These are phyloP conservation scores for Stephania japonica DNA, from an alignment of 164 flowering plant genomes.

Conservation along the genomic window DNA sequence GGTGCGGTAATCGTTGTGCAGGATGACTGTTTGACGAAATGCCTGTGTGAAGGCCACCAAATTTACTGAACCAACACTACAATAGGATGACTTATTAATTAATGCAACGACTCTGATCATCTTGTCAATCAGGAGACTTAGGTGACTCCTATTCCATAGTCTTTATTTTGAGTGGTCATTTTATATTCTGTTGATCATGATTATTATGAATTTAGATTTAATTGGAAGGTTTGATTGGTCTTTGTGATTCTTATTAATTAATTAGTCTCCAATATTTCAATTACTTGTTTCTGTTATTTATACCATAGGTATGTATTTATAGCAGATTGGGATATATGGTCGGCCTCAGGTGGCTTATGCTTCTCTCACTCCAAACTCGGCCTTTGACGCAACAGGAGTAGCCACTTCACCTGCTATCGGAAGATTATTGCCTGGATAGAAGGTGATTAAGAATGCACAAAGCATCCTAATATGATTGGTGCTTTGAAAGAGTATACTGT, in stretches of 20 bases:
- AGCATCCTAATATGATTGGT: constrained; percentile 46
- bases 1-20: too few relatives aligned
- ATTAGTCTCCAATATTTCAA: not conserved
- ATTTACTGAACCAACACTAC: not conserved
- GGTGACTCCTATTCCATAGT: constrained; percentile 29
- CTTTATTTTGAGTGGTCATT: too few relatives aligned
- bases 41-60: not conserved
- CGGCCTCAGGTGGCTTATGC: constrained; percentile 76
- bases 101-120: not conserved
- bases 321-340: constrained; percentile 75
- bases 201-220: too few relatives aligned
- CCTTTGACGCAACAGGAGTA: constrained; percentile 23
- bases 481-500: constrained; percentile 63
- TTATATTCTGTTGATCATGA: too few relatives aligned
- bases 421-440: constrained; percentile 51
- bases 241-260: not conserved
- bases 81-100: too few relatives aligned
- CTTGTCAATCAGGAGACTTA: constrained; percentile 26
- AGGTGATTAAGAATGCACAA: constrained; percentile 48
- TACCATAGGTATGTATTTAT: constrained; percentile 63
- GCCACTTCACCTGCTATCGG: constrained; percentile 30
- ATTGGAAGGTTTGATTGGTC: too few relatives aligned
- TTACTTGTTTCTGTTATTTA: not conserved
- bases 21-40: too few relatives aligned
- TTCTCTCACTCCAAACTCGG: constrained; percentile 26